Evolutionary conservation across 2,329 filamentous ascomycete species (phyloP).

Genomic region (Orbilia ellipsospora): DNA sequence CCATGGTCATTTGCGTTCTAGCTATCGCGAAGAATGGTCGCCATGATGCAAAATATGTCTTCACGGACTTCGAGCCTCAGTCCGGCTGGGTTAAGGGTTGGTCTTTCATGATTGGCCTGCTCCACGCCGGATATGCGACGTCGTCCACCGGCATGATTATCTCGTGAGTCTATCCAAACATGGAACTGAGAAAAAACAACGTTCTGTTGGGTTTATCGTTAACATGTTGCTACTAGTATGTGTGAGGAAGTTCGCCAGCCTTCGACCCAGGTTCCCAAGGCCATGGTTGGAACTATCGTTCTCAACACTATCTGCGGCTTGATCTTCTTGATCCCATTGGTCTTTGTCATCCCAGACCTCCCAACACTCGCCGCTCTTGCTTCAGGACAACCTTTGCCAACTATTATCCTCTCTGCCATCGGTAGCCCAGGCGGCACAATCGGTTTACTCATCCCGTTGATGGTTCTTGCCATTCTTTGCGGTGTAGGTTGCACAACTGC

Average conservation of each 20-base stretch:
- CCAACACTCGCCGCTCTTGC: conserved; percentile 67
- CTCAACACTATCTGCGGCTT: conserved; percentile 76
- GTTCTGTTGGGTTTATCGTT: conserved; percentile 4
- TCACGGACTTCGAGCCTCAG: conserved; percentile 74
- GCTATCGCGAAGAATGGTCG: conserved; percentile 76
- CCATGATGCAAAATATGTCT: conserved; percentile 72
- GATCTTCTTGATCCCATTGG: conserved; percentile 74
- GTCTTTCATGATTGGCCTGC: conserved; percentile 78
- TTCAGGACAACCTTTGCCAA: conserved; percentile 72
- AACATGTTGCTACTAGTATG: conserved; percentile 68
- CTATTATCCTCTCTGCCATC: conserved; percentile 73
- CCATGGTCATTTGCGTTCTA: conserved; percentile 72
- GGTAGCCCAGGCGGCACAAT: conserved; percentile 72
- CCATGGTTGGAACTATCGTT: conserved; percentile 75
- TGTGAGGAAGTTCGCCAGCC: conserved; percentile 77
- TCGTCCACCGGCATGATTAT: conserved; percentile 84
- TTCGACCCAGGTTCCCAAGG: conserved; percentile 75
- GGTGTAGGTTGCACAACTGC: conserved; percentile 77
- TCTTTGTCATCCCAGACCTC: conserved; percentile 76
- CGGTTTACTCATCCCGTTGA: conserved; percentile 72
- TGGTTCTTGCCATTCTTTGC: conserved; percentile 74
- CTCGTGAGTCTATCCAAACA: conserved; percentile 67
- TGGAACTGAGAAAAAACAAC: conserved; percentile 25
- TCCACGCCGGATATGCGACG: conserved; percentile 78
- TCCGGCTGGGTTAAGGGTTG: conserved; percentile 78